These are phyloP conservation scores for Phytophthora colocasiae DNA, from an alignment of 352 stramenopile species.

Conservation along the genomic window DNA sequence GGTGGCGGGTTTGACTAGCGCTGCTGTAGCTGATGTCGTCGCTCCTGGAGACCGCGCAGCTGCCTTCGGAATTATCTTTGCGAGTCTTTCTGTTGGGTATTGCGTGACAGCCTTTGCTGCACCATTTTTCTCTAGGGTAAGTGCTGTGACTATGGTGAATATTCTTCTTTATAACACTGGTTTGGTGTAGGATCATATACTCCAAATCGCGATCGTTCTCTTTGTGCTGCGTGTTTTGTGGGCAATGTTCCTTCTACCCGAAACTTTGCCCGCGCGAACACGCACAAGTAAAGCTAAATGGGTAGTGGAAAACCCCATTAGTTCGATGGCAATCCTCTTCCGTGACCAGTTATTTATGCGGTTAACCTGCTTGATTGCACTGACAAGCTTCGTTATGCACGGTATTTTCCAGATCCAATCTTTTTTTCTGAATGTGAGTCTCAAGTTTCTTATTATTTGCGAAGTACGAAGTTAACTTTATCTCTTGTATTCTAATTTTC, in stretches of 20 bases:
- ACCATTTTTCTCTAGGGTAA: slow-evolving; percentile 59
- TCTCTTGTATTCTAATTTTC: neutral
- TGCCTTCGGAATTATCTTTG: slow-evolving; percentile 69
- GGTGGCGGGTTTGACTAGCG: slow-evolving; percentile 61
- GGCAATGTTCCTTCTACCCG: slow-evolving; percentile 57
- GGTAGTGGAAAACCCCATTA: slow-evolving; percentile 63
- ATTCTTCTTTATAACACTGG: neutral
- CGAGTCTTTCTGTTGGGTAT: slow-evolving; percentile 61
- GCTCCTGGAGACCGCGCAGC: slow-evolving; percentile 55
- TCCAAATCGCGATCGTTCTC: slow-evolving; percentile 52
- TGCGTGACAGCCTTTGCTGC: slow-evolving; percentile 59
- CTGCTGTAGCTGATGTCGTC: slow-evolving; percentile 68
- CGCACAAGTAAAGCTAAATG: slow-evolving; percentile 39
- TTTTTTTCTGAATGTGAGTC: slow-evolving; percentile 76
- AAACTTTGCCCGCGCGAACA: slow-evolving; percentile 58
- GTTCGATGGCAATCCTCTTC: slow-evolving; percentile 72
- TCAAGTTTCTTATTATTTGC: no score
- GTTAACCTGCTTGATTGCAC: slow-evolving; percentile 68
- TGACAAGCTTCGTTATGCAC: slow-evolving; percentile 72
- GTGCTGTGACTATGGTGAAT: slow-evolving; percentile 1
- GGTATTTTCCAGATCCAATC: slow-evolving; percentile 68
- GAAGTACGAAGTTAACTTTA: no score
- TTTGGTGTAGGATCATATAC: slow-evolving; percentile 48
- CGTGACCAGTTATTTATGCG: slow-evolving; percentile 67
- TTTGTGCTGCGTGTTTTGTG: slow-evolving; percentile 66